Percentiles rank a stretch among this genome's conserved stretches.
phyloP scores from a whole-genome alignment of 345 rosid genomes.

The Turnera subulata region DNA sequence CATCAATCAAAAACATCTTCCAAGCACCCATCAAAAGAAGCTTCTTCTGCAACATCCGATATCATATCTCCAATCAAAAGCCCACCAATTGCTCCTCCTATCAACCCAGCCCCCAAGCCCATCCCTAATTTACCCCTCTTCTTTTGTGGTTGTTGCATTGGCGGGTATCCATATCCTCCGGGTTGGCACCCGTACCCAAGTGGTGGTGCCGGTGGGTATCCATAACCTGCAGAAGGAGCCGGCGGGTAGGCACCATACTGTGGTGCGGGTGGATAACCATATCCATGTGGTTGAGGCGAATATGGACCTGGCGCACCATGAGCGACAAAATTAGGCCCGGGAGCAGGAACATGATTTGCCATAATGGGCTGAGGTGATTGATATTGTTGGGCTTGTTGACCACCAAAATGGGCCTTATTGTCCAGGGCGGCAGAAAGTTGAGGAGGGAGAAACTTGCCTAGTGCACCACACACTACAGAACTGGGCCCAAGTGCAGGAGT shows the following conservation, averaged over 20 bases:
- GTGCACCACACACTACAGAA: too few species aligned
- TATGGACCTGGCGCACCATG: conserved; percentile 6
- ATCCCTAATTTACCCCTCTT: conserved; percentile 52
- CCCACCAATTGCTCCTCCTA: conserved; percentile 75
- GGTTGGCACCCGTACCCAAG: conserved; percentile 19
- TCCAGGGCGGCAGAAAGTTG: too few species aligned
- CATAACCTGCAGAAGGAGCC: conserved; percentile 13
- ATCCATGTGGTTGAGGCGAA: too few species aligned
- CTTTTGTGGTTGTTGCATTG: conserved; percentile 39
- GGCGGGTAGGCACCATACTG: conserved; percentile 24
- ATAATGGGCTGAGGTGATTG: too few species aligned
- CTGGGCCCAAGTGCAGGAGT: too few species aligned
- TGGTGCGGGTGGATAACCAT: conserved; percentile 9
- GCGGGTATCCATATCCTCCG: conserved; percentile 16
- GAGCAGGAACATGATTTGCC: too few species aligned
- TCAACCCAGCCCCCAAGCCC: conserved; percentile 69
- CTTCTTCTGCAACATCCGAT: too few species aligned
- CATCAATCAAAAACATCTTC: too few species aligned
- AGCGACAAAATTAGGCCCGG: background rate
- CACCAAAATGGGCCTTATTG: too few species aligned
- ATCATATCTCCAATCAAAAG: conserved; percentile 67
- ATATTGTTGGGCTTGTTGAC: too few species aligned
- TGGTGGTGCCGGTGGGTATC: conserved; percentile 2
- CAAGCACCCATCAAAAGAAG: too few species aligned
- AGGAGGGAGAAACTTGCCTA: too few species aligned